Base-by-base conservation (phyloP, 169 alveolate genomes). In the Amoebophrya sp. region DNA sequence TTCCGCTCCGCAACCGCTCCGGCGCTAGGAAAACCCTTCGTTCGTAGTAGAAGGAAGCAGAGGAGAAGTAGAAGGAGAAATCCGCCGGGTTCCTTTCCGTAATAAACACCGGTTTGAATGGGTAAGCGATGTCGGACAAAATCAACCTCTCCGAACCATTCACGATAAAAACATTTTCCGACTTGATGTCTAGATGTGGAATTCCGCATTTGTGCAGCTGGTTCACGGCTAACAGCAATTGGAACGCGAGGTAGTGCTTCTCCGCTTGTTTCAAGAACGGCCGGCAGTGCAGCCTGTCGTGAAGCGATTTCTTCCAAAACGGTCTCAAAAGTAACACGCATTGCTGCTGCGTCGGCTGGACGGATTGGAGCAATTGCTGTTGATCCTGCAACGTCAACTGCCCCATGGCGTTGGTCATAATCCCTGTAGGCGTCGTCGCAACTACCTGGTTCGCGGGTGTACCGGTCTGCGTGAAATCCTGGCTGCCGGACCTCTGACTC, bases 1-100 rank as follows among this genome's bases (percentile, higher is more conserved):
- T n/a, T n/a, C n/a, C n/a, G n/a, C n/a, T n/a, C n/a, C n/a, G n/a
- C n/a, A 66, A 25, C 39, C 83, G 83, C 18, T 66, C 83, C 7
- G 83, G 83, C 35, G 83, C 83, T 2, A 66, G 83, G 83, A 66
- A 66, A 3, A 66, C 83, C 39, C 83, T 2, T n/a, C 83, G 83
- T 25, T 66, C 83, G 83, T 66, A 66, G 83, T 66, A 66, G 83
- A 7, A 66, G 83, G 35, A 12, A 12, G 83, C 83, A 7, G 38
- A 25, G 10, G 83, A 25, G 83, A 66, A 66, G 35, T 25, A 66
- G 83, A 66, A 66, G 83, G 83, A 66, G 32, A 66, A 66, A 1
- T 66, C 83, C 29, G 83, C 83, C 32, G 83, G 83, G 35, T 66
- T n/a, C 32, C 32, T 66, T 3, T 66, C 83, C 10, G 38, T 0